These are phyloP conservation scores for Clavispora asparagi DNA, from an alignment of 805 yeast species.

Conservation along the genomic window DNA sequence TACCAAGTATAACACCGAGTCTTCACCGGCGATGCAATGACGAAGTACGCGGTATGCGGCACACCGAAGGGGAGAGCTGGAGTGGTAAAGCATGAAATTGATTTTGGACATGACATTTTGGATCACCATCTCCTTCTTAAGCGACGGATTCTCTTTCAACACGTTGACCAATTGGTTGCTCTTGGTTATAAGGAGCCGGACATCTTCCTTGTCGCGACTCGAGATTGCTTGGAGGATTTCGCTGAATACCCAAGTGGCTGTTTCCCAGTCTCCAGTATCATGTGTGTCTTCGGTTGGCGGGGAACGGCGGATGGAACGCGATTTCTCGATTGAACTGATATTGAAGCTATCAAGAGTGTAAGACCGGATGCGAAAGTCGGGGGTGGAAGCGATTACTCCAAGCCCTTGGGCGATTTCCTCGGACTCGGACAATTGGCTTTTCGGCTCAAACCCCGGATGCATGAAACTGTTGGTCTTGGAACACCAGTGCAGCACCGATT, in stretches of 20 bases:
- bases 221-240: conserved; percentile 53
- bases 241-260: conserved; percentile 54
- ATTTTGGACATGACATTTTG: conserved; percentile 53
- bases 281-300: neutral
- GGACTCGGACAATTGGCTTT: neutral
- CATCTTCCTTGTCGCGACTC: conserved; percentile 43
- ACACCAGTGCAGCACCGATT: neutral
- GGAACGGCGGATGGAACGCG: conserved; percentile 2
- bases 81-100: conserved; percentile 54
- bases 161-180: conserved; percentile 63
- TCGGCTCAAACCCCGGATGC: neutral
- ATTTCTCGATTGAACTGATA: conserved; percentile 14
- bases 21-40: conserved; percentile 50
- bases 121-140: conserved; percentile 60
- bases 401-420: neutral
- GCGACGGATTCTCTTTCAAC: conserved; percentile 50
- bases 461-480: neutral
- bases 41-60: conserved; percentile 75
- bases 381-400: neutral
- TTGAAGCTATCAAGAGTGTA: conserved; percentile 15
- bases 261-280: conserved; percentile 6
- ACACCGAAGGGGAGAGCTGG: conserved; percentile 58
- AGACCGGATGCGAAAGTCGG: conserved; percentile 7
- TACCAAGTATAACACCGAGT: conserved; percentile 50
- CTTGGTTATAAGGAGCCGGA: conserved; percentile 44